A percentile compares a stretch with the other conserved stretches of the same genome.
These are phyloP conservation scores for Hansenula lynferdii DNA, from an alignment of 1,139 yeast genomes.

Conservation along the genomic window DNA sequence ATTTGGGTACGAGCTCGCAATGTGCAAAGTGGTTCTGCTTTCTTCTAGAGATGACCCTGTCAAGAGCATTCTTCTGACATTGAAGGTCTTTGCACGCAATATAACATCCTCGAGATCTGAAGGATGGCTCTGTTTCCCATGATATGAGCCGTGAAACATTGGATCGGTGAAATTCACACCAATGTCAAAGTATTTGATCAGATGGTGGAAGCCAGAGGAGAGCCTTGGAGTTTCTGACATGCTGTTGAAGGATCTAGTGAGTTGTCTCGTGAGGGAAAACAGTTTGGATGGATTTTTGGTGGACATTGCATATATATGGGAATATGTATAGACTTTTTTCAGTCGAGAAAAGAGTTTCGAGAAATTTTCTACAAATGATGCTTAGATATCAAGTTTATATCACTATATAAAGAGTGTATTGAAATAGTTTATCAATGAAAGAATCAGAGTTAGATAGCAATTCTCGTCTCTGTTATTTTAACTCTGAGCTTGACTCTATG, in stretches of 20 bases:
- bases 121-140: slow-evolving; percentile 63
- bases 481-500: slow-evolving; percentile 96
- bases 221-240: neutral
- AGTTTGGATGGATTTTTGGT: neutral
- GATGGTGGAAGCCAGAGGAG: neutral
- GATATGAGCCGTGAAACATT: slow-evolving; percentile 80
- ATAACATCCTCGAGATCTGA: slow-evolving; percentile 64
- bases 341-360: no score
- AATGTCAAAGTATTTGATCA: slow-evolving; percentile 29
- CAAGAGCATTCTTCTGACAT: slow-evolving; percentile 67
- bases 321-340: no score
- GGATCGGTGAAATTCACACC: slow-evolving; percentile 87
- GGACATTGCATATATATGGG: no score
- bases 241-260: neutral
- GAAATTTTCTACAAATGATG: no score
- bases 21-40: slow-evolving; percentile 41
- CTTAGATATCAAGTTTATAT: slow-evolving; percentile 10
- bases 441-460: slow-evolving; percentile 30
- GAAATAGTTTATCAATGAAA: neutral
- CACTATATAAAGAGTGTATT: slow-evolving; percentile 10
- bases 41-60: slow-evolving; percentile 81
- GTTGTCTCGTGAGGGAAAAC: neutral
- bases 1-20: slow-evolving; percentile 34
- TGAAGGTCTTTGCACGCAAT: slow-evolving; percentile 56
- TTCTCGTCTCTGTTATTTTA: slow-evolving; percentile 41